Conservation (phyloP, 345 rosid genomes). For the Salix caprea region DNA sequence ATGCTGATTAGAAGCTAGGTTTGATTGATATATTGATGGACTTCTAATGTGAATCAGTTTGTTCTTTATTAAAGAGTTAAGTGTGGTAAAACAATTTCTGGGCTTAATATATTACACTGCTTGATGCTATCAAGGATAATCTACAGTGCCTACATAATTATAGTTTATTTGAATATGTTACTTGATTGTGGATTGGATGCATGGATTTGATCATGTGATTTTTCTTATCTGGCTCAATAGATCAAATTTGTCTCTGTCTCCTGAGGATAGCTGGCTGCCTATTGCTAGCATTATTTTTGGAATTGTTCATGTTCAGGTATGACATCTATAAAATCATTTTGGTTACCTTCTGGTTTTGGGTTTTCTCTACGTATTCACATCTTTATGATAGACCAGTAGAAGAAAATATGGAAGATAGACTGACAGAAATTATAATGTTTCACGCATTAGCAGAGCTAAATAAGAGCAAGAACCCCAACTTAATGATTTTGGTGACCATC, state of each 20-base stretch:
- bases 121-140: not conserved
- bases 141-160: not conserved
- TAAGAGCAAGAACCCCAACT: not conserved
- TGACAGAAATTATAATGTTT: not conserved
- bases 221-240: constrained; percentile 33
- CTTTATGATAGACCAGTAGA: not conserved
- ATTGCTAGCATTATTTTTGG: constrained; percentile 82
- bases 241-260: constrained; percentile 74
- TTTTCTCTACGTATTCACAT: not conserved
- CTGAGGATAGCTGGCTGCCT: constrained; percentile 93
- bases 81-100: not conserved
- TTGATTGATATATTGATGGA: not conserved
- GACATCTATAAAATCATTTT: not conserved
- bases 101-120: not conserved
- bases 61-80: not conserved
- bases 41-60: not conserved
- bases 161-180: not conserved
- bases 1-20: not conserved
- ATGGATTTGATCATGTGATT: not conserved
- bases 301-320: constrained; percentile 86
- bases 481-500: not conserved
- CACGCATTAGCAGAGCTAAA: not conserved
- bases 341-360: not conserved
- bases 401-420: not conserved
- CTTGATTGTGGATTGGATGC: not conserved